These are phyloP conservation scores for Gossypium anomalum DNA, from an alignment of 345 rosid species.

Conservation along the genomic window DNA sequence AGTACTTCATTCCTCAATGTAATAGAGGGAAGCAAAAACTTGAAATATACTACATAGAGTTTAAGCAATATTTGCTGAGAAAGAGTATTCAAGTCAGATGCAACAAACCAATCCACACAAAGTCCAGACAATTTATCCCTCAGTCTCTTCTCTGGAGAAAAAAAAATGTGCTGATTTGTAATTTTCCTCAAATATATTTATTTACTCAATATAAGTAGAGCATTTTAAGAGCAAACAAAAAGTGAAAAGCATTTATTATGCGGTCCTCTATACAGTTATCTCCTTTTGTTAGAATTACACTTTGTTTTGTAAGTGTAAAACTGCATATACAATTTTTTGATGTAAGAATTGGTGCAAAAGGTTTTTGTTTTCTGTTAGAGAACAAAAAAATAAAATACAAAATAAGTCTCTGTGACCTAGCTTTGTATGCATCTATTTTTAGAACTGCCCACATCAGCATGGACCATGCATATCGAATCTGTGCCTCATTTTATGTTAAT, in stretches of 20 bases:
- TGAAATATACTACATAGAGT: neutral
- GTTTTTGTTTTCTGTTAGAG: neutral
- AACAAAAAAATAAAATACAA: neutral
- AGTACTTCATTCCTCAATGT: neutral
- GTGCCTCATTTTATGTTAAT: neutral
- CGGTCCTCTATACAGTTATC: neutral
- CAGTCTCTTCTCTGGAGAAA: neutral
- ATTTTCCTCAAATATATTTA: neutral
- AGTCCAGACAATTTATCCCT: constrained; percentile 1
- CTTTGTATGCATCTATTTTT: neutral
- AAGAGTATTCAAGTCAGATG: neutral
- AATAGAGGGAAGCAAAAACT: neutral
- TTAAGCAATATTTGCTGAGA: neutral
- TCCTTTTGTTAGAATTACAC: neutral
- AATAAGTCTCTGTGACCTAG: neutral
- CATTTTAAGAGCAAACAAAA: too few relatives aligned
- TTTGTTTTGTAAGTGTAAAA: neutral
- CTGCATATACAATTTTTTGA: neutral
- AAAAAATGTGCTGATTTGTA: neutral
- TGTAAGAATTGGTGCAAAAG: neutral
- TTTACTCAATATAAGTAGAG: neutral
- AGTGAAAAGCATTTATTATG: neutral
- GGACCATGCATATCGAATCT: neutral
- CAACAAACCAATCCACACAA: neutral
- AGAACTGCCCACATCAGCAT: neutral